Base-by-base conservation (phyloP, 176 grass and related monocot species). In the Saccharum spontaneum region DNA sequence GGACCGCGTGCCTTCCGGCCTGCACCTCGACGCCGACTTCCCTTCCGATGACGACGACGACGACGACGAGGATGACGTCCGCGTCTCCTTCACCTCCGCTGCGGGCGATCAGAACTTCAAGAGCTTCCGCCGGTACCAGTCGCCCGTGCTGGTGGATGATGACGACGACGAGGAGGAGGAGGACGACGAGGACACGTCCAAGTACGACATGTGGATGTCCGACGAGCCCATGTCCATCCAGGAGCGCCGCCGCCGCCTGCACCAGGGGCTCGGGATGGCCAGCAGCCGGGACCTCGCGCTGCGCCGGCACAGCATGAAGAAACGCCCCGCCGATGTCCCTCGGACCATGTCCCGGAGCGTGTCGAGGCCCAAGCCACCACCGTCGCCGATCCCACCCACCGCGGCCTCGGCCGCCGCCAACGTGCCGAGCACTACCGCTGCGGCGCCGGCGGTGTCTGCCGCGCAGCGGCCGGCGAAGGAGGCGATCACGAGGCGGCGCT, bases 161-260 rank as follows among this genome's bases (percentile, higher is more conserved):
- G 79, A 83, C 1, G 90, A 83, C 0, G 90, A 88, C 3, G 83
- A 80, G 28, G 86, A 82, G 20, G 55, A 33, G 22, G 83, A 50
- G 6, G 90, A 69, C 4, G 94, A 85, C 38, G 88, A 86, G 67
- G 88, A 86, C 57, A 10, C 60, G 26, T 90, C 88, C 74, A 78
- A 79, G 84, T 95, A 94, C 70, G 90, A 84, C 79, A 62, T 94
- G 75, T 98, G 96, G 96, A 98, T 92, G 96, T 88, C 82, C 44
- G 90, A 82, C 73, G 91, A 98, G 54, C 87, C 87, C 57, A 90
- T 95, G 64, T 90, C 93, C 34, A 68, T 98, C 38, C 85, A 98
- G 88, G 96, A 95, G 87, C 89, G 96, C 40, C 96, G 96, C 28
- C 91, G 83, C 65, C 91, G 87, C 31, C 87, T 98, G 18, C 93